Base-by-base conservation (phyloP, 2,329 filamentous ascomycete species). In the Fusarium nelsonii region DNA sequence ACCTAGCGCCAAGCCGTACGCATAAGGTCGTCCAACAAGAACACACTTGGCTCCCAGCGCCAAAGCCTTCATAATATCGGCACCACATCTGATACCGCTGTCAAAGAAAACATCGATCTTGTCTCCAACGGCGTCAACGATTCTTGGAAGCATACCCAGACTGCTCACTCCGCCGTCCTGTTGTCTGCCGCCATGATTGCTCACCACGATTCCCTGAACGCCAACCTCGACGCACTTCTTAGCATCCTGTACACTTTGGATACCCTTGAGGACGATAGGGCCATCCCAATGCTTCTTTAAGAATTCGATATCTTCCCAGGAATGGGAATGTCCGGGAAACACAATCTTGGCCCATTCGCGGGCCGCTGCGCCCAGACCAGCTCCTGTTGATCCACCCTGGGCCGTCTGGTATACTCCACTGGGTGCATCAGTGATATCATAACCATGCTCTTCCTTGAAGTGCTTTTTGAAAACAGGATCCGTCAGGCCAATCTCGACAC, bases 321-420 rank as follows among this genome's bases (percentile, higher is more conserved):
- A 52, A 48, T 66, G 66, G 0, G 65, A 66, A 32, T 69, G 65
- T 1, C 65, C 60, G 0, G 66, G 65, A 8, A 69, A 69, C 1
- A 69, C 51, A 15, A 69, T 66, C 32, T 69, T 69, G n/a, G 65
- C 60, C 65, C 66, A 69, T 49, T 69, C 65, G 8, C 61, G 51
- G 3, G 65, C 66, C 0, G 60, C 65, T 4, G 26, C 33, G 4
- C 65, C 60, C 15, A 69, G 51, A n/a, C 65, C 50, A 14, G 50
- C 44, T 15, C 65, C 60, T 0, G 51, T 33, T 15, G 66, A 62
- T 54, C 60, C 65, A 20, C 46, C 61, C n/a, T 69, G 60, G 9
- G 61, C 36, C 3, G 65, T 33, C 3, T 68, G 59, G 14, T 68
- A 65, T 15, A 68, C 58, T 12, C 65, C 65, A 50, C 53, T 65